Percentiles rank a stretch among this genome's conserved stretches.
Evolutionary conservation across 2,329 filamentous ascomycete species (phyloP).

Genomic region (Botryotinia calthae): DNA sequence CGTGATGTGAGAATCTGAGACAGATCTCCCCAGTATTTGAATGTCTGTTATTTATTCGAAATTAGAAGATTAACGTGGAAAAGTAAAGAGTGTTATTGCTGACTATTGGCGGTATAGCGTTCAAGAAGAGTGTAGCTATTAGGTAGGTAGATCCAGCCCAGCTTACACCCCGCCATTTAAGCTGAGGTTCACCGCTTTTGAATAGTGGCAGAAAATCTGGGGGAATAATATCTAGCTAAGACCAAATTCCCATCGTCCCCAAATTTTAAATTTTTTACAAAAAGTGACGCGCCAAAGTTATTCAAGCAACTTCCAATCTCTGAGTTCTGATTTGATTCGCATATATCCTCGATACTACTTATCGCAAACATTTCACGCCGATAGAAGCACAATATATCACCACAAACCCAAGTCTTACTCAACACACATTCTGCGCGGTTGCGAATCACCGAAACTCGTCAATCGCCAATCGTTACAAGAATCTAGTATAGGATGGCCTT

Average conservation of each 20-base stretch:
- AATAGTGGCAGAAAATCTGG: slow-evolving; percentile 2
- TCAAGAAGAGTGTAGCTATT: not conserved
- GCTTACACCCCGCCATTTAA: not conserved
- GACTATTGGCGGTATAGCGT: not conserved
- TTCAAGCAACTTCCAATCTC: not conserved
- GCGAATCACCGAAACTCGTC: not conserved
- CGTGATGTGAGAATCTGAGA: not conserved
- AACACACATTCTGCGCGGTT: not conserved
- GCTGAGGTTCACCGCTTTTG: not conserved
- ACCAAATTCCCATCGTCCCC: not conserved
- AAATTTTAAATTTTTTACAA: not conserved
- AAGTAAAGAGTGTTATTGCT: not conserved
- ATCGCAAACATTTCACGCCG: not conserved
- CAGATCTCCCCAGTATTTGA: not conserved
- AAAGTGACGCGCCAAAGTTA: not conserved
- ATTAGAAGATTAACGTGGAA: not conserved
- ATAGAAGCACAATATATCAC: not conserved
- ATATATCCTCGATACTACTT: not conserved
- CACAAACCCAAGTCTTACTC: not conserved
- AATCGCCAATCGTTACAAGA: not conserved
- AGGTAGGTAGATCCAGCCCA: not conserved
- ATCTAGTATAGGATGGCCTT: slow-evolving; percentile 28
- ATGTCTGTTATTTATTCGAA: not conserved
- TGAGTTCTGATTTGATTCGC: not conserved
- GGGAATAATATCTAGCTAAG: not conserved